Conservation (phyloP, 2,329 filamentous ascomycete species). For the Sclerotinia nivalis region DNA sequence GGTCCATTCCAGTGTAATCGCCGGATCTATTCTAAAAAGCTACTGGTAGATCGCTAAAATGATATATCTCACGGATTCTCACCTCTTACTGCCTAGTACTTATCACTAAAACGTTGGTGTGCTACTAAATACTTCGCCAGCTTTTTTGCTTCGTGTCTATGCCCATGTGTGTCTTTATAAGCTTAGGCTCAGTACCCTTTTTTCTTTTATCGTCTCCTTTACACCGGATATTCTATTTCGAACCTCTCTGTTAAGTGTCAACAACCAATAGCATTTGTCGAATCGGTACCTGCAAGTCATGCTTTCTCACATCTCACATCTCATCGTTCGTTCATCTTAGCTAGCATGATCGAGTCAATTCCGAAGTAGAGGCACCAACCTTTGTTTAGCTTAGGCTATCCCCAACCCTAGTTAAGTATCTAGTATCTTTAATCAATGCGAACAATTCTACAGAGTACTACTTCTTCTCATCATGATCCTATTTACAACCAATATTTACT, state of each 20-base stretch:
- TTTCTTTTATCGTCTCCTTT: neutral
- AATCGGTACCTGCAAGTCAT: neutral
- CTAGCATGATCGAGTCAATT: neutral
- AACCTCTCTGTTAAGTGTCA: too few relatives aligned
- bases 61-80: too few relatives aligned
- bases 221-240: neutral
- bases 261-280: neutral
- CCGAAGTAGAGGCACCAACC: neutral
- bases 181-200: neutral
- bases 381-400: neutral
- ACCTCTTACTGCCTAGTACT: too few relatives aligned
- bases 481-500: neutral
- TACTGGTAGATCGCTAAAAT: neutral
- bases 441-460: neutral
- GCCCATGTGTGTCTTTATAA: neutral
- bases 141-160: neutral
- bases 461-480: neutral
- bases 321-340: neutral
- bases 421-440: neutral
- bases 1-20: neutral
- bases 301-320: neutral
- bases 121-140: neutral
- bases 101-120: neutral
- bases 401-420: neutral
- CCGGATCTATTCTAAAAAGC: slow-evolving; percentile 9